Evolutionary conservation across 148 eudicot genomes (phyloP), one percentile per base, ranked within the genome.

Genomic region (Drosera capensis): DNA sequence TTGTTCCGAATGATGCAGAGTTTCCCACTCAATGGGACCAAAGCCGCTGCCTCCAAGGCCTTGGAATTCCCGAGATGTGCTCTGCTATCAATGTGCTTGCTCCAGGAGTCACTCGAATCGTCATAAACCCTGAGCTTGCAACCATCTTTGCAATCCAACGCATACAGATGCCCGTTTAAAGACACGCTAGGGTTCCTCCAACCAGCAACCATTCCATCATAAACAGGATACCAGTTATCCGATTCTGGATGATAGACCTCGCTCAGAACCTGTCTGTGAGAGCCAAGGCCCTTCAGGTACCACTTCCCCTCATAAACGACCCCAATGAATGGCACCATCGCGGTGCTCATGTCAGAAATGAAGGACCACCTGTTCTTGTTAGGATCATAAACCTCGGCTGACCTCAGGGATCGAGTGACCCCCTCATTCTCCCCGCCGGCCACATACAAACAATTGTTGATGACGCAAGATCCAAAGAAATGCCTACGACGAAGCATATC

Each of bases 391-490:
- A 82, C 85, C 62, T 86, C 96, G 0, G 87, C 96, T 4, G 96
- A 86, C 43, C 79, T 71, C 21, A 86, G 54, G 5, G 96, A 73
- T 40, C 87, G 67, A 31, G 63, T 78, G 16, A 64, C 62, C 22
- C 87, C 93, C 48, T 86, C 96, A 11, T 79, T 75, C 44, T 86
- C 94, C 1, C 96, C 96, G 13, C 96, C 96, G 1, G 94, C 96
- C 19, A 90, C 95, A 51, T 84, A 90, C 43, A 90, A 65, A 48
- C 95, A 75, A 63, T 90, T 90, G 71, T 90, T 84, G 40, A 84
- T 80, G 14, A 87, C 94, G 63, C 94, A 82, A 11, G 86, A 77
- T 14, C 96, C 96, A 22, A 79, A 87, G 57, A 82, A 75, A 58
- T 88, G 93, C 26, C 97, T 61, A 17, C 80, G 59, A 14, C 95